Evolutionary conservation across 495 filamentous ascomycete genomes (phyloP), one percentile per base, ranked within the genome.

Genomic region (Entonaema liquescens): DNA sequence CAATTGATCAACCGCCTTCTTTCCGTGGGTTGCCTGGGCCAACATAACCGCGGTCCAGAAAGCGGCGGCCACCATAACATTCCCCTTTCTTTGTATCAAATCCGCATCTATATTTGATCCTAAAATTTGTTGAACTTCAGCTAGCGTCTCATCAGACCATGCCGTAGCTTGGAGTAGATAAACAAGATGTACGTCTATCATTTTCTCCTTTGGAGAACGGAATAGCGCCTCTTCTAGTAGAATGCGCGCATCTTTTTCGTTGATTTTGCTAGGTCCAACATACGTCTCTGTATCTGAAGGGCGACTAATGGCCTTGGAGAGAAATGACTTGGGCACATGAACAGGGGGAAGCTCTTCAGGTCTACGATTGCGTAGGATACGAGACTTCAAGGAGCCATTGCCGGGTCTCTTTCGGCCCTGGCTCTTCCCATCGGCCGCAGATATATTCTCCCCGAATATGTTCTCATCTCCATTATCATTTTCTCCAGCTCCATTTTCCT

Each of bases 311-410:
- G 79, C 79, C 1, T 66, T 31, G 26, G 78, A 64, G 38, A 77
- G 55, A 71, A 88, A 88, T 57, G 79, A 83, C 8, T 73, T 66
- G 7, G 85, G 83, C 21, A 88, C 33, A 21, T 77, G 62, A 3
- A 85, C 68, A 19, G 80, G 76, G 2, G 84, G 82, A 0, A 83
- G 38, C 26, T 79, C 75, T 53, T 84, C 79, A 15, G 81, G 77
- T 61, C 77, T 76, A 52, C 79, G 79, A 67, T 66, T 76, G 35
- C 83, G 76, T 40, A 49, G 47, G n/a, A 74, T 71, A 28, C 83
- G 80, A 50, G 77, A 68, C 60, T 78, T 79, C 31, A 79, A 73
- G 21, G 78, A 79, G 21, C 79, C 77, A 68, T 77, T 79, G 53
- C 70, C 70, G 12, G 67, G 64, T 56, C 58, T 72, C 57, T 71